Conservation (phyloP, 2,329 filamentous ascomycete genomes). For the Fusarium humuli region DNA sequence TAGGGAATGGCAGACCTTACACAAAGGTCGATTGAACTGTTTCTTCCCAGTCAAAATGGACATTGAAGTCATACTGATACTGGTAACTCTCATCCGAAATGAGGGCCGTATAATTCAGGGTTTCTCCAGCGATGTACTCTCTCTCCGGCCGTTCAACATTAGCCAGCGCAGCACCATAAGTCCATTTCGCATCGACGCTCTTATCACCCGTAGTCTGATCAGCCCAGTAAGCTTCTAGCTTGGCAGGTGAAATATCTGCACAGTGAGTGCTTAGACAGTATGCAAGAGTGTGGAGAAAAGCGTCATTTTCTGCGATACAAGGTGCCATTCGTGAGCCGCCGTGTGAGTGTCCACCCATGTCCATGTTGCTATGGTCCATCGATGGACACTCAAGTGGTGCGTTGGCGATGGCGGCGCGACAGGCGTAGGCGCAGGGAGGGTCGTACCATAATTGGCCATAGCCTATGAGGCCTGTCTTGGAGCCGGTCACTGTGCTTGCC, state of each 20-base stretch:
- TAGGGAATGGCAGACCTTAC: rapidly evolving
- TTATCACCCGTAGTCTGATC: background rate
- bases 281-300: background rate
- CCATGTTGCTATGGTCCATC: background rate
- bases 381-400: background rate
- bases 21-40: background rate
- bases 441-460: background rate
- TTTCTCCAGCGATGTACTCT: rapidly evolving
- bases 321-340: background rate
- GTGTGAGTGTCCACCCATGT: background rate
- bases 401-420: background rate
- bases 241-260: background rate
- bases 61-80: background rate
- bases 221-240: background rate
- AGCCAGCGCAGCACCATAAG: rapidly evolving
- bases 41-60: background rate
- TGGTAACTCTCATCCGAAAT: background rate
- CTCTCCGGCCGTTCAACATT: background rate
- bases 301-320: rapidly evolving
- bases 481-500: rapidly evolving
- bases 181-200: background rate
- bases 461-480: background rate
- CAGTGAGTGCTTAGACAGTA: background rate
- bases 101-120: background rate
- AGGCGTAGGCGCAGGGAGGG: background rate